Conservation (phyloP, 177 flowering plant genomes). For the Vitis hybrid region DNA sequence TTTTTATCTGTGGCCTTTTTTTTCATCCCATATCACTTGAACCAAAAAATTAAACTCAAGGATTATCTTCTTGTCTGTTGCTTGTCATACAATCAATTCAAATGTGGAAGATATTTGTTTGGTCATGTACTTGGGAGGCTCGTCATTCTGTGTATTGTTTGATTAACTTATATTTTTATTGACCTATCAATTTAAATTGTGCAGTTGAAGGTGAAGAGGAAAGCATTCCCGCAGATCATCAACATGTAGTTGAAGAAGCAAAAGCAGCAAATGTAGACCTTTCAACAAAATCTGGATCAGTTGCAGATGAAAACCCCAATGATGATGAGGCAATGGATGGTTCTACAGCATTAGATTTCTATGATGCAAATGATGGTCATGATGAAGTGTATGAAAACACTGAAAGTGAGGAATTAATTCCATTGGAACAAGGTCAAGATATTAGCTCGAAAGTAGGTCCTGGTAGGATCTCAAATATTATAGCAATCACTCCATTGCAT, state of each 20-base stretch:
- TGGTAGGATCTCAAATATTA: slow-evolving; percentile 5
- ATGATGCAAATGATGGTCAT: slow-evolving; percentile 15
- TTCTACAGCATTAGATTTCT: slow-evolving; percentile 11
- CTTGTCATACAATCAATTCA: too few species aligned
- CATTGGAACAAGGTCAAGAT: slow-evolving; percentile 17
- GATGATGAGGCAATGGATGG: slow-evolving; percentile 1
- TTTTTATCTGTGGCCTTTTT: too few species aligned
- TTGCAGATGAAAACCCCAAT: slow-evolving; percentile 1
- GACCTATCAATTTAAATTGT: neutral
- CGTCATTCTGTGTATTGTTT: neutral
- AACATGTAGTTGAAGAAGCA: slow-evolving; percentile 6
- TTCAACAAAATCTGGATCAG: slow-evolving; percentile 8
- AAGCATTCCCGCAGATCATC: neutral
- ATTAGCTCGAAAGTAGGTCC: neutral
- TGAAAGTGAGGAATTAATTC: slow-evolving; percentile 19
- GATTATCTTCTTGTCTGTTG: too few species aligned
- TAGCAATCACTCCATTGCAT: slow-evolving; percentile 4
- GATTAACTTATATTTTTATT: neutral
- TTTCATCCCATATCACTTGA: too few species aligned
- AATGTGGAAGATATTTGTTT: neutral
- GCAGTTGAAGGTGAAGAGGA: slow-evolving; percentile 21
- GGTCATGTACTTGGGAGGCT: too few species aligned
- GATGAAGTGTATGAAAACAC: neutral
- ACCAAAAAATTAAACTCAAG: too few species aligned
- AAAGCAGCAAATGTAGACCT: slow-evolving; percentile 9